Percentiles rank a stretch among this genome's conserved stretches.
These are phyloP conservation scores for Cladophialophora exuberans DNA, from an alignment of 2,329 filamentous ascomycete species.

Conservation along the genomic window DNA sequence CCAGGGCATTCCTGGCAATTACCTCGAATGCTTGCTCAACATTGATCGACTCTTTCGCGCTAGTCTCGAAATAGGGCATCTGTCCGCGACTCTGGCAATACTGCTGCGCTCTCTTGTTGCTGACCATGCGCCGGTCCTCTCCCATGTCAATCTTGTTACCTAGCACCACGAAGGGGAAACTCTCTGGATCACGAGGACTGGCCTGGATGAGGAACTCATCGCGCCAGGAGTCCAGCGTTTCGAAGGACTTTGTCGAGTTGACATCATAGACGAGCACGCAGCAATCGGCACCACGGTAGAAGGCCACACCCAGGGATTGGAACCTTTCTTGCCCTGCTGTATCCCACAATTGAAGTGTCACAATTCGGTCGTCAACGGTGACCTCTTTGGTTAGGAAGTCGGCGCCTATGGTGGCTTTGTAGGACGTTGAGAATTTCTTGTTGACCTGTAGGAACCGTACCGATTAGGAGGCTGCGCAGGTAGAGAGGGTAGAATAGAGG, in stretches of 20 bases:
- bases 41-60: slow-evolving; percentile 97
- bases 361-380: slow-evolving; percentile 91
- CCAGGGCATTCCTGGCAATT: slow-evolving; percentile 91
- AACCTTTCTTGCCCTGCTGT: slow-evolving; percentile 97
- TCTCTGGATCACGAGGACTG: slow-evolving; percentile 92
- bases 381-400: slow-evolving; percentile 99
- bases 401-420: slow-evolving; percentile 98
- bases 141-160: slow-evolving; percentile 99
- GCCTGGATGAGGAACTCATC: slow-evolving; percentile 98
- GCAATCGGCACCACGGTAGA: slow-evolving; percentile 97
- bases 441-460: slow-evolving; percentile 77
- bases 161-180: slow-evolving; percentile 96
- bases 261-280: slow-evolving; percentile 98
- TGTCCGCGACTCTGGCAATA: slow-evolving; percentile 98
- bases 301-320: slow-evolving; percentile 94
- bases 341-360: slow-evolving; percentile 99
- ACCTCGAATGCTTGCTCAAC: slow-evolving; percentile 91
- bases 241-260: slow-evolving; percentile 99
- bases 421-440: slow-evolving; percentile 99
- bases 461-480: slow-evolving; percentile 12
- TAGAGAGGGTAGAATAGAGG: not conserved
- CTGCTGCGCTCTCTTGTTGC: slow-evolving; percentile 91
- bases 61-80: slow-evolving; percentile 99
- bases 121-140: slow-evolving; percentile 96
- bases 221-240: slow-evolving; percentile 96